These are phyloP conservation scores for Zygoascus meyerae DNA, from an alignment of 1,139 yeast genomes.

Conservation along the genomic window DNA sequence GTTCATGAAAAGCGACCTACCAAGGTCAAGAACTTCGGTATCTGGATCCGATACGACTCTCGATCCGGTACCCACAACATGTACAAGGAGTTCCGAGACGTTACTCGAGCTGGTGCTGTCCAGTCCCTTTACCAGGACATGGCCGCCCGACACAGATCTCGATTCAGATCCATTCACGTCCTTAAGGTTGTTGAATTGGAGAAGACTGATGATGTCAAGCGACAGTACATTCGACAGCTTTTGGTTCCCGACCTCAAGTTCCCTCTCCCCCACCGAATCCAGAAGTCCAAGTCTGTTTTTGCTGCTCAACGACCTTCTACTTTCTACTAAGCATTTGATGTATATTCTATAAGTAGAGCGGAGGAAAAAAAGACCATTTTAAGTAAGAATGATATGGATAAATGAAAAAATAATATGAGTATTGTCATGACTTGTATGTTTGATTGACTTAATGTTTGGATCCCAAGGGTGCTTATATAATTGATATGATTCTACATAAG, in stretches of 20 bases:
- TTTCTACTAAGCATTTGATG: slow-evolving; percentile 59
- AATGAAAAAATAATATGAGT: slow-evolving; percentile 4
- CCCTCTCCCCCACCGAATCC: slow-evolving; percentile 99
- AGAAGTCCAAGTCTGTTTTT: slow-evolving; percentile 82
- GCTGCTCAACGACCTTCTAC: slow-evolving; percentile 94
- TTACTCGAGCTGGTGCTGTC: slow-evolving; percentile 98
- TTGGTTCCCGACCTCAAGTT: slow-evolving; percentile 93
- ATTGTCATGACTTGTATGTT: background rate
- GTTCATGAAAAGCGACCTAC: slow-evolving; percentile 96
- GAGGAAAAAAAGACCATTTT: slow-evolving; percentile 1
- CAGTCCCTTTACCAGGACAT: slow-evolving; percentile 98
- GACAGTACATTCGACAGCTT: slow-evolving; percentile 98
- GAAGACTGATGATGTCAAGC: slow-evolving; percentile 96
- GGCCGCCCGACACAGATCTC: slow-evolving; percentile 99
- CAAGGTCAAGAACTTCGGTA: slow-evolving; percentile 99
- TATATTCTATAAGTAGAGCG: slow-evolving; percentile 8
- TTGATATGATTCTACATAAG: too few species aligned
- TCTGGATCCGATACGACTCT: slow-evolving; percentile 99
- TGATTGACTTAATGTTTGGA: too few species aligned
- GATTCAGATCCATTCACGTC: slow-evolving; percentile 98
- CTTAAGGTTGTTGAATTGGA: slow-evolving; percentile 96
- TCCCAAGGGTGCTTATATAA: too few species aligned
- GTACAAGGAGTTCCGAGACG: slow-evolving; percentile 99
- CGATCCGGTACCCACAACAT: slow-evolving; percentile 99
- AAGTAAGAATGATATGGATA: background rate